Conservation (phyloP, 176 grass and related monocot species). For the Guadua angustifolia region DNA sequence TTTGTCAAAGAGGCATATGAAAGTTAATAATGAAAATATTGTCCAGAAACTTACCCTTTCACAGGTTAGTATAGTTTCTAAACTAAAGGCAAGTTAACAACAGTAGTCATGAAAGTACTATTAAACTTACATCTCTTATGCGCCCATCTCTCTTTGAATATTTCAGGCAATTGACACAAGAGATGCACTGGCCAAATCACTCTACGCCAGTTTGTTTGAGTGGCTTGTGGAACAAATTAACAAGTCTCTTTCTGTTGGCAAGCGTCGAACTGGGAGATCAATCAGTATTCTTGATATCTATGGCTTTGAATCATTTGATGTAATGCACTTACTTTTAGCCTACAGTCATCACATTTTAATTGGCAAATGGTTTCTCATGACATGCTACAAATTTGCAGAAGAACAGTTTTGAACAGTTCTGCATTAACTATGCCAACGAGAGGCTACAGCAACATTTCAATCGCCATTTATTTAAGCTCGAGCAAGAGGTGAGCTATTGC, state of each 20-base stretch:
- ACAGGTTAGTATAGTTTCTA: constrained; percentile 68
- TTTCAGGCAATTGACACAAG: constrained; percentile 86
- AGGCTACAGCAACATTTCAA: constrained; percentile 99
- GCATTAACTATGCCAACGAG: constrained; percentile 99
- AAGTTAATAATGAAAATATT: constrained; percentile 93
- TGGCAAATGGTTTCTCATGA: constrained; percentile 45
- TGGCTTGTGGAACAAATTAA: constrained; percentile 99
- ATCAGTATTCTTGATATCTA: constrained; percentile 99
- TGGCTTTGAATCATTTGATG: constrained; percentile 96
- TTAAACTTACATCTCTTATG: constrained; percentile 37
- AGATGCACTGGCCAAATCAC: constrained; percentile 93
- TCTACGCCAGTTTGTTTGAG: constrained; percentile 96
- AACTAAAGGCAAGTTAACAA: constrained; percentile 32
- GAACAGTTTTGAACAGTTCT: constrained; percentile 99
- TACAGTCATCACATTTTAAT: constrained; percentile 31
- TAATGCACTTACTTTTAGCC: constrained; percentile 51
- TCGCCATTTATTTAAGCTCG: constrained; percentile 96
- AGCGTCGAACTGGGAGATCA: constrained; percentile 87
- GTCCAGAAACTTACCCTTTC: constrained; percentile 96
- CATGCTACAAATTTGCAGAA: constrained; percentile 54
- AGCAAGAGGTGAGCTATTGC: constrained; percentile 72
- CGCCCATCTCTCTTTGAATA: constrained; percentile 40
- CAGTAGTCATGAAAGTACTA: constrained; percentile 10
- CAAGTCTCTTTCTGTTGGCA: constrained; percentile 84
- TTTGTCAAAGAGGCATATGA: constrained; percentile 96